Evolutionary conservation across 495 filamentous ascomycete genomes (phyloP).

Genomic region (Xylaria bambusicola): DNA sequence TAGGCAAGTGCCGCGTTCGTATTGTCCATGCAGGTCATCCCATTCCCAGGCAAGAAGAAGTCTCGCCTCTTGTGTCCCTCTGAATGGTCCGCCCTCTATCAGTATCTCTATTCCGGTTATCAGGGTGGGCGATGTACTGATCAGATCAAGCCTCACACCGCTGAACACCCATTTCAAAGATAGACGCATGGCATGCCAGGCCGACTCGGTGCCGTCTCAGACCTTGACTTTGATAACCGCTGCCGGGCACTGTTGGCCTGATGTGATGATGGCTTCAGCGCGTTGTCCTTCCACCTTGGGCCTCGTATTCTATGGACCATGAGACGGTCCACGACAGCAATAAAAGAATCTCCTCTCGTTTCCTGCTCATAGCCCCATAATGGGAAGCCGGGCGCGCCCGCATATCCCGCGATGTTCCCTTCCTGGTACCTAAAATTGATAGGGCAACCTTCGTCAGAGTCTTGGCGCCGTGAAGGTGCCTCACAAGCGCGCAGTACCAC

Average conservation of each 20-base stretch:
- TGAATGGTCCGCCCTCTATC: too few species aligned
- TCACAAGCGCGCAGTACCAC: conserved; percentile 8
- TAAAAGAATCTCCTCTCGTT: background rate
- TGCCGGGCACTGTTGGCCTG: background rate
- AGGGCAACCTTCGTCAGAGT: conserved; percentile 10
- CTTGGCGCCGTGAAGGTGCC: conserved; percentile 15
- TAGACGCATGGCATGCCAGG: background rate
- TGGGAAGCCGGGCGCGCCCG: conserved; percentile 8
- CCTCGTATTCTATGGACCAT: background rate
- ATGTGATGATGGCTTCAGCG: background rate
- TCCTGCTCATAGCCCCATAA: background rate
- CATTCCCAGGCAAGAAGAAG: too few species aligned
- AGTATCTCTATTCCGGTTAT: background rate
- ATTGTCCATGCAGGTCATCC: background rate
- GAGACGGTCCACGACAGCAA: background rate
- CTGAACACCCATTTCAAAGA: background rate
- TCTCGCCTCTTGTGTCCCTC: background rate
- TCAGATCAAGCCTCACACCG: conserved; percentile 13
- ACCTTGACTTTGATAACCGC: background rate
- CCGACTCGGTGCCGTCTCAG: background rate
- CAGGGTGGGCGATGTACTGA: background rate
- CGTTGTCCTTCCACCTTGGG: too few species aligned
- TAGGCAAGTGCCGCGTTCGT: conserved; percentile 9
- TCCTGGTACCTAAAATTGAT: conserved; percentile 6
- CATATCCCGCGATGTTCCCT: background rate